phyloP scores from a whole-genome alignment of 345 rosid species.

The Theobroma cacao region DNA sequence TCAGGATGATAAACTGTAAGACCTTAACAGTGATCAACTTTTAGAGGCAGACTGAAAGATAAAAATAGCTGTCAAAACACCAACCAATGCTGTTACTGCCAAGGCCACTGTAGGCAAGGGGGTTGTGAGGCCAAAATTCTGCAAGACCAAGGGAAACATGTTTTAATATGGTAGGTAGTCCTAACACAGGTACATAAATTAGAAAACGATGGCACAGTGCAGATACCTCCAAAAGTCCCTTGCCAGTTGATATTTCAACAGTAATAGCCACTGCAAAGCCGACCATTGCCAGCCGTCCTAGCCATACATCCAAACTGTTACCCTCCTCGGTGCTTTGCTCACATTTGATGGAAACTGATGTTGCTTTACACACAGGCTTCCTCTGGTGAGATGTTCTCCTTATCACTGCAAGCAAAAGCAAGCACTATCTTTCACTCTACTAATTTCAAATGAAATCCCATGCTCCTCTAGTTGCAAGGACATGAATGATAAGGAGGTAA shows the following conservation, averaged over 20 bases:
- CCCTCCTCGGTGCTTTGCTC: conserved; percentile 57
- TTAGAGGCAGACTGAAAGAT: conserved; percentile 91
- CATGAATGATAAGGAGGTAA: too few species aligned
- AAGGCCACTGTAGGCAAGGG: conserved; percentile 86
- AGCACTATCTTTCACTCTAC: conserved; percentile 10
- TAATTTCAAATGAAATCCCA: not conserved
- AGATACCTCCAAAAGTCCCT: conserved; percentile 84
- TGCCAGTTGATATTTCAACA: conserved; percentile 79
- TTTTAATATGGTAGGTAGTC: not conserved
- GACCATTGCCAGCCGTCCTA: conserved; percentile 86
- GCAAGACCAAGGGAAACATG: conserved; percentile 24
- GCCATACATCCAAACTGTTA: conserved; percentile 79
- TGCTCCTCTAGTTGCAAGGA: too few species aligned
- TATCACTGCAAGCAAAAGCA: conserved; percentile 30
- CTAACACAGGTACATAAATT: not conserved
- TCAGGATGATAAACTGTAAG: conserved; percentile 21
- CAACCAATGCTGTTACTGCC: conserved; percentile 77
- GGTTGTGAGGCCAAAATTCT: conserved; percentile 81
- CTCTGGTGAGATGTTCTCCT: conserved; percentile 31
- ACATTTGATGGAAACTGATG: conserved; percentile 54
- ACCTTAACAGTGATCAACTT: conserved; percentile 28
- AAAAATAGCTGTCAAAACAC: conserved; percentile 73
- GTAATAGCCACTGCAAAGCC: conserved; percentile 78
- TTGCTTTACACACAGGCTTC: conserved; percentile 36
- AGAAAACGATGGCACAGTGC: not conserved